Conservation (phyloP, 2,329 filamentous ascomycete genomes). For the Ceratocystis lukuohia region DNA sequence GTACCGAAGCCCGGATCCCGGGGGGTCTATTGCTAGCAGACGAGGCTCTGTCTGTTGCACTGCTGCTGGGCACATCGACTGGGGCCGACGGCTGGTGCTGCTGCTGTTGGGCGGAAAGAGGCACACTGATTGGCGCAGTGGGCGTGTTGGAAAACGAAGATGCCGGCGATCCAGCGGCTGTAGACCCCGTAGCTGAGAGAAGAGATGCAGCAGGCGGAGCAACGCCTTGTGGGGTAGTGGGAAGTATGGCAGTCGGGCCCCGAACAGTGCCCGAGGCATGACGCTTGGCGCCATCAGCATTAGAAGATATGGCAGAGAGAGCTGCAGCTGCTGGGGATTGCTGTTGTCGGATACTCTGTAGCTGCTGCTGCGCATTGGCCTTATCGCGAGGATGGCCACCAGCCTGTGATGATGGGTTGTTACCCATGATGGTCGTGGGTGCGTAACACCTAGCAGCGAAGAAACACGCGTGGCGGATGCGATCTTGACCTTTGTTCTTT, state of each 20-base stretch:
- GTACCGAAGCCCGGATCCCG: constrained; percentile 15
- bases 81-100: constrained; percentile 11
- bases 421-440: not conserved
- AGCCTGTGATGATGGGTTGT: constrained; percentile 6
- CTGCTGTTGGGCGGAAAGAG: constrained; percentile 6
- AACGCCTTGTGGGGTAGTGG: constrained; percentile 41
- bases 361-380: not conserved
- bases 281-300: not conserved
- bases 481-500: not conserved
- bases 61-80: constrained; percentile 17
- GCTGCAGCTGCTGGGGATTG: not conserved
- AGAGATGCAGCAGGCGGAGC: constrained; percentile 50
- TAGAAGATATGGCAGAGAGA: not conserved
- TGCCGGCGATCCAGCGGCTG: constrained; percentile 24
- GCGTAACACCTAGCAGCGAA: not conserved
- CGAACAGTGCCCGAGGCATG: not conserved
- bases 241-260: constrained; percentile 26
- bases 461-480: not conserved
- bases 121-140: constrained; percentile 27
- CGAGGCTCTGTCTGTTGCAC: constrained; percentile 8
- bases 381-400: constrained; percentile 3
- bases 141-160: not conserved
- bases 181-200: constrained; percentile 46
- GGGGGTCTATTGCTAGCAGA: constrained; percentile 7
- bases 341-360: constrained; percentile 1